These are phyloP conservation scores for Trapa bicornis DNA, from an alignment of 345 rosid species.

Conservation along the genomic window DNA sequence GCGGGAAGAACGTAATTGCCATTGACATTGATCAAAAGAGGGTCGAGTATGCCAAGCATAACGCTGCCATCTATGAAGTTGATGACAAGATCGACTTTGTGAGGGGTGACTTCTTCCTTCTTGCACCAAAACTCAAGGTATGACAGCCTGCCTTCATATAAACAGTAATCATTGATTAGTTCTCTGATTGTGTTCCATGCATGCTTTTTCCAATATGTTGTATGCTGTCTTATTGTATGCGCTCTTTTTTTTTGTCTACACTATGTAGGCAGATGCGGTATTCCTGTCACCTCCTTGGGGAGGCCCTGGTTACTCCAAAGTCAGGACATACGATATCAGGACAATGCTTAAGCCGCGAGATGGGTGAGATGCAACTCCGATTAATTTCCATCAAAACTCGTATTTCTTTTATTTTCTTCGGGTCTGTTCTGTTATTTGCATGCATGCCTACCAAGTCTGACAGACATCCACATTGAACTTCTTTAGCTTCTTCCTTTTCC, in stretches of 20 bases:
- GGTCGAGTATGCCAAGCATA: conserved; percentile 68
- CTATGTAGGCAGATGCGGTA: conserved; percentile 48
- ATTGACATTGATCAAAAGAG: conserved; percentile 72
- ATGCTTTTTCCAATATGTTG: not conserved
- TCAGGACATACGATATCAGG: conserved; percentile 44
- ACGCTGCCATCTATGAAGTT: conserved; percentile 75
- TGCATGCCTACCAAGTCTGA: not conserved
- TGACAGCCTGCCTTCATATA: not conserved
- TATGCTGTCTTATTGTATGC: not conserved
- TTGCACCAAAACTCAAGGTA: conserved; percentile 74
- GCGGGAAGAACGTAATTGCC: conserved; percentile 64
- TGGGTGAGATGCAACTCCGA: conserved; percentile 37
- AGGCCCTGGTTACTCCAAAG: conserved; percentile 76
- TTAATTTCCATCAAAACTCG: not conserved
- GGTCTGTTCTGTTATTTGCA: not conserved
- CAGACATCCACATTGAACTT: conserved; percentile 9
- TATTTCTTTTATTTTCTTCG: not conserved
- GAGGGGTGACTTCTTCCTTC: conserved; percentile 55
- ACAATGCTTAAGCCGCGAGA: conserved; percentile 82
- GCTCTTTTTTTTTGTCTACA: conserved; percentile 8
- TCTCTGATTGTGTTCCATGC: not conserved
- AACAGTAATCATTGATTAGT: not conserved
- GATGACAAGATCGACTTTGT: conserved; percentile 66
- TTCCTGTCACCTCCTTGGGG: conserved; percentile 99
- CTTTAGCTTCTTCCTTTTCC: conserved; percentile 54